Conservation (phyloP, 768 basidiomycete species). For the Lepiota brunneoincarnata region DNA sequence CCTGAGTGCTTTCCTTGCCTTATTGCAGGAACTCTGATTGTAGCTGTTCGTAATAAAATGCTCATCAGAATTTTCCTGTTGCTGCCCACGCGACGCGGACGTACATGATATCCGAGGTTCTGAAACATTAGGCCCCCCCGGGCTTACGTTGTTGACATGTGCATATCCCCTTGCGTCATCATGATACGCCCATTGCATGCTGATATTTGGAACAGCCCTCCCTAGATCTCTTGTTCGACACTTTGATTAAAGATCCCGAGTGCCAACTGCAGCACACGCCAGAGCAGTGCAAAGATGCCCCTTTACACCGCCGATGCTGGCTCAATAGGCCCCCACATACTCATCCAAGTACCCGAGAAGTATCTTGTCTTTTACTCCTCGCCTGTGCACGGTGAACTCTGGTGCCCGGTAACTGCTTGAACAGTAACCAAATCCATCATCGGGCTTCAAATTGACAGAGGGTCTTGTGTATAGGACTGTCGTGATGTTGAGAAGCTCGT, state of each 20-base stretch:
- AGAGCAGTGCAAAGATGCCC: slow-evolving; percentile 42
- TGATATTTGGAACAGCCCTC: background rate
- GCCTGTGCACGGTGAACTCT: slow-evolving; percentile 55
- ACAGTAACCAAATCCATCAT: too few relatives aligned
- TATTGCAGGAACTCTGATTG: slow-evolving; percentile 9
- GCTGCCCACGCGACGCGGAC: too few relatives aligned
- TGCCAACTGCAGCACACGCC: background rate
- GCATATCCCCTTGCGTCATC: slow-evolving; percentile 6
- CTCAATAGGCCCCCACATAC: slow-evolving; percentile 31
- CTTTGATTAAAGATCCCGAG: background rate
- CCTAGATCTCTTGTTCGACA: slow-evolving; percentile 12
- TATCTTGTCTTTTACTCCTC: slow-evolving; percentile 75
- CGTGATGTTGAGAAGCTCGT: slow-evolving; percentile 56
- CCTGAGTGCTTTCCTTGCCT: background rate
- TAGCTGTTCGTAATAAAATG: slow-evolving; percentile 1
- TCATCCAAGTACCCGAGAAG: slow-evolving; percentile 41
- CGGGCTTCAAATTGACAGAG: background rate
- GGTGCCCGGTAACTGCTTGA: slow-evolving; percentile 66
- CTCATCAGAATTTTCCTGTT: background rate
- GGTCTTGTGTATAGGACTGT: slow-evolving; percentile 55
- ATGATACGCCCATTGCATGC: background rate
- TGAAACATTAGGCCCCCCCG: too few relatives aligned
- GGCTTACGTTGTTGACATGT: background rate
- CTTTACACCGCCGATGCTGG: slow-evolving; percentile 34
- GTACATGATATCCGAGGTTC: too few relatives aligned